Evolutionary conservation across 2,329 filamentous ascomycete genomes (phyloP).

Genomic region (Claviceps africana): DNA sequence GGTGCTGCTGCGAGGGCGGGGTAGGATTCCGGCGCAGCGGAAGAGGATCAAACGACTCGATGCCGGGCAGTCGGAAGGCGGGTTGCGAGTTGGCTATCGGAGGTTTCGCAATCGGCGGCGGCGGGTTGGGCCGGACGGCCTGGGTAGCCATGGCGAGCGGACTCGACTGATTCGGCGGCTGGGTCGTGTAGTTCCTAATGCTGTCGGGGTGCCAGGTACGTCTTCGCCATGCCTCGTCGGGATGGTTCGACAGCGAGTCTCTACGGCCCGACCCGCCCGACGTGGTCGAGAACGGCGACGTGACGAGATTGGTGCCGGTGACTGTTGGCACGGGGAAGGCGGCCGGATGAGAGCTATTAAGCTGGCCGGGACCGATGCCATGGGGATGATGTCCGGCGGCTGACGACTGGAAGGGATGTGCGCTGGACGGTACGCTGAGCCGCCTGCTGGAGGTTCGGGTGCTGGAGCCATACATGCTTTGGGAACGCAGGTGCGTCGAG

Average conservation of each 20-base stretch:
- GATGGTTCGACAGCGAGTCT: slow-evolving; percentile 46
- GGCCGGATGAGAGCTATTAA: slow-evolving; percentile 40
- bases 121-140: slow-evolving; percentile 41
- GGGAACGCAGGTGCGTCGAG: slow-evolving; percentile 52
- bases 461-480: slow-evolving; percentile 55
- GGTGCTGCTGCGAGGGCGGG: slow-evolving; percentile 34
- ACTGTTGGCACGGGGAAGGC: slow-evolving; percentile 34
- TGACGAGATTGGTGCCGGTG: slow-evolving; percentile 39
- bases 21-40: slow-evolving; percentile 44
- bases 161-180: slow-evolving; percentile 41
- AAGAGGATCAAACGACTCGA: slow-evolving; percentile 78
- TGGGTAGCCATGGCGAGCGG: slow-evolving; percentile 67
- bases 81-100: slow-evolving; percentile 37
- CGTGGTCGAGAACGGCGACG: slow-evolving; percentile 52
- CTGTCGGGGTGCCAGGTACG: slow-evolving; percentile 86
- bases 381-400: slow-evolving; percentile 42
- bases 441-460: slow-evolving; percentile 56
- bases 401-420: slow-evolving; percentile 58
- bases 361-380: slow-evolving; percentile 36
- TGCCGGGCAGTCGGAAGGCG: slow-evolving; percentile 63
- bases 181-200: slow-evolving; percentile 47
- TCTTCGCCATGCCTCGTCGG: slow-evolving; percentile 66
- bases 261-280: slow-evolving; percentile 46
- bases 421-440: slow-evolving; percentile 66
- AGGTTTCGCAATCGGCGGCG: slow-evolving; percentile 31